Evolutionary conservation across 163 green algal species (phyloP).

Genomic region (Chlamydomonas reinhardtii): DNA sequence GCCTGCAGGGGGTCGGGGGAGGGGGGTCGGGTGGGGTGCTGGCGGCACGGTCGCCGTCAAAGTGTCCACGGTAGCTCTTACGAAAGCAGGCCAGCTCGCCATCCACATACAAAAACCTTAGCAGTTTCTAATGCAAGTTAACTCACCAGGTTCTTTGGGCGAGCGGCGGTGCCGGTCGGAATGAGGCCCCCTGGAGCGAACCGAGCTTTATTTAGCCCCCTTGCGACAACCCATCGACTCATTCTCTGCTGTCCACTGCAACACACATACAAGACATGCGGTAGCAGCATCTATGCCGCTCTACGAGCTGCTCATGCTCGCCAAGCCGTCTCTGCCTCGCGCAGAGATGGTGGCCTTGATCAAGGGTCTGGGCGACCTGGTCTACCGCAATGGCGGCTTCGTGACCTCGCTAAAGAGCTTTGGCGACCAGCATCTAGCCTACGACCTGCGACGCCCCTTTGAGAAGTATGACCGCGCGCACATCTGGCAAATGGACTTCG

Average conservation of each 20-base stretch:
- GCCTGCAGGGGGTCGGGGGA: too few species aligned
- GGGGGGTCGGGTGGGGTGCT: background rate
- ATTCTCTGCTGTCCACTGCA: background rate
- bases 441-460: slow-evolving; percentile 79
- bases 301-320: slow-evolving; percentile 91
- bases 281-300: slow-evolving; percentile 77
- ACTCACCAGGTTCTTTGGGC: too few species aligned
- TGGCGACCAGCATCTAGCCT: slow-evolving; percentile 82
- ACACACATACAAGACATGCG: background rate
- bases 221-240: accelerated
- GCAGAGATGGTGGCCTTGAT: slow-evolving; percentile 72
- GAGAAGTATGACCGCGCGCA: slow-evolving; percentile 77
- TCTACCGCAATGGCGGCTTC: slow-evolving; percentile 95
- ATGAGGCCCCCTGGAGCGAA: too few species aligned
- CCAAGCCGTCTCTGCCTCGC: slow-evolving; percentile 69
- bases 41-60: too few species aligned
- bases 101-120: background rate
- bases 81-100: too few species aligned
- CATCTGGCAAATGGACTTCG: slow-evolving; percentile 89
- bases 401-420: slow-evolving; percentile 87
- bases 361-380: slow-evolving; percentile 77
- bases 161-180: too few species aligned
- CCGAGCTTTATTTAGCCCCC: background rate
- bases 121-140: too few species aligned
- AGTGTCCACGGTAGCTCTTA: background rate